Conservation (phyloP, 2,329 filamentous ascomycete genomes). For the Claviceps africana region DNA sequence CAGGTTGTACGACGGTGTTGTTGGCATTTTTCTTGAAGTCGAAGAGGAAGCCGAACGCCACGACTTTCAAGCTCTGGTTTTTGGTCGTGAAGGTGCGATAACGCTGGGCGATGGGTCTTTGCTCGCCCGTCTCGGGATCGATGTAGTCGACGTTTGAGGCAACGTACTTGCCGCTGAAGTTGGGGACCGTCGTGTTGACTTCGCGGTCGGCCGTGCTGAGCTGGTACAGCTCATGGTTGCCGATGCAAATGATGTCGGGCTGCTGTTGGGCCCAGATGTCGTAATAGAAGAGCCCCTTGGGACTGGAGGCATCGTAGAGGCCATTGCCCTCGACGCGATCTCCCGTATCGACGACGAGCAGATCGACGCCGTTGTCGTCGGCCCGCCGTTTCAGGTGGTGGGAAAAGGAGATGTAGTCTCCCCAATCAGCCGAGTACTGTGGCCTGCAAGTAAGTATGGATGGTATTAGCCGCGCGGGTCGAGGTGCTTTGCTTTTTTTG, state of each 20-base stretch:
- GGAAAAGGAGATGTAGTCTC: constrained; percentile 91
- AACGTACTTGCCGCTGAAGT: constrained; percentile 68
- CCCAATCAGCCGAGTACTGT: constrained; percentile 93
- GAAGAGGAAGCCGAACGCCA: constrained; percentile 90
- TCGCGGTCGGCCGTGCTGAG: constrained; percentile 64
- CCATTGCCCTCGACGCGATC: constrained; percentile 91
- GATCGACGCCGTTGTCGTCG: constrained; percentile 63
- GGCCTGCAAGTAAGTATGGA: constrained; percentile 34
- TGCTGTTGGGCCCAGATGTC: constrained; percentile 73
- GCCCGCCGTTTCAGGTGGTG: constrained; percentile 67
- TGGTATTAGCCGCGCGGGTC: not conserved
- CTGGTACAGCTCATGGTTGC: constrained; percentile 93
- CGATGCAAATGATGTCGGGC: constrained; percentile 73
- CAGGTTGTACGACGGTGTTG: constrained; percentile 72
- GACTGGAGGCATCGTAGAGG: constrained; percentile 76
- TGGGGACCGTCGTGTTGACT: constrained; percentile 65
- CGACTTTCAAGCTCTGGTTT: constrained; percentile 68
- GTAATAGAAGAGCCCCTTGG: constrained; percentile 79
- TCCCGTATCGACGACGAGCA: constrained; percentile 90
- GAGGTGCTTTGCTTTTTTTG: not conserved
- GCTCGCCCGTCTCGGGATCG: constrained; percentile 54
- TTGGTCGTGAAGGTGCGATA: constrained; percentile 87
- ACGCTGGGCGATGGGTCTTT: constrained; percentile 62
- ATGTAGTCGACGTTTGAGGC: constrained; percentile 89
- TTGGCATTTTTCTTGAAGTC: constrained; percentile 85